Percentiles rank a stretch among this genome's conserved stretches.
Conservation (phyloP, 441 rosid genomes). For the Populus hybrid region DNA sequence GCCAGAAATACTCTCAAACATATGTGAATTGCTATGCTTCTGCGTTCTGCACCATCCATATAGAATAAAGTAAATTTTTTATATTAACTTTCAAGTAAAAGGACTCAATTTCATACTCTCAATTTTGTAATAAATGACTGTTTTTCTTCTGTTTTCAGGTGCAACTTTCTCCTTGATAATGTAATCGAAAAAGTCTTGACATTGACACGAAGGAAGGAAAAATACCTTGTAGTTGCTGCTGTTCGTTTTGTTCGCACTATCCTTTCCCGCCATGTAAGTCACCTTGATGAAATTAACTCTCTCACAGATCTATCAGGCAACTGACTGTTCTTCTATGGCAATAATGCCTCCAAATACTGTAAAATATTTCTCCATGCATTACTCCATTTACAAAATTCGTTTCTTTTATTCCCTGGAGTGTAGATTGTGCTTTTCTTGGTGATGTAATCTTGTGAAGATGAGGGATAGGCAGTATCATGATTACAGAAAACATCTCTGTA, state of each 20-base stretch:
- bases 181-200: constrained; percentile 82
- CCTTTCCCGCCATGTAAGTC: constrained; percentile 83
- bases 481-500: neutral
- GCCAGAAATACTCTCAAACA: constrained; percentile 88
- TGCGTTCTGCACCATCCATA: constrained; percentile 95
- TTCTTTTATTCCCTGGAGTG: neutral
- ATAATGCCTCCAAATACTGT: neutral
- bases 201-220: constrained; percentile 88
- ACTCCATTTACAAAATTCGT: neutral
- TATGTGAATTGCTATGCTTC: constrained; percentile 95
- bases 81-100: constrained; percentile 15
- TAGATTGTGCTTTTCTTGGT: neutral
- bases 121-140: constrained; percentile 5
- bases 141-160: constrained; percentile 53
- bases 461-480: neutral
- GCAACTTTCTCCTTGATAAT: constrained; percentile 87
- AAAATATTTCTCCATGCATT: neutral
- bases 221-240: constrained; percentile 95
- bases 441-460: neutral
- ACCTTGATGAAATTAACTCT: constrained; percentile 12
- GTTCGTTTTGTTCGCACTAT: constrained; percentile 93
- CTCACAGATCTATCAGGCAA: neutral
- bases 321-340: neutral
- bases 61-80: constrained; percentile 72
- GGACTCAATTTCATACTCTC: constrained; percentile 4